Base-by-base conservation (phyloP, 306 rosid species). In the Medicago lupulina region DNA sequence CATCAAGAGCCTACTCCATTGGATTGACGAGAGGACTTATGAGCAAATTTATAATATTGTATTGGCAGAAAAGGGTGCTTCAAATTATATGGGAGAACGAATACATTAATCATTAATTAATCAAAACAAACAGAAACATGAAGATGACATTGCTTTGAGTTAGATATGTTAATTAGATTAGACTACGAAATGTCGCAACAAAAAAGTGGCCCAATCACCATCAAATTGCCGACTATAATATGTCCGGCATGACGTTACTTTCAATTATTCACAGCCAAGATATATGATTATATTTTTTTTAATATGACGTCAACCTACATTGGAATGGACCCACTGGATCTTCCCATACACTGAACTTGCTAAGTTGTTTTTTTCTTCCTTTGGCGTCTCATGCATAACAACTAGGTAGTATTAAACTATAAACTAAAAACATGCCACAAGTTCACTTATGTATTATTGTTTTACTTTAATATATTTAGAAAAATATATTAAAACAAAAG, bases 291-390 rank as follows among this genome's bases (percentile, higher is more conserved):
- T n/a, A 25, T 28, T 28, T 28, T 3, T 28, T 49, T 17, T 44
- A 67, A 44, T 31, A 43, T 54, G 70, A 73, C 57, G 44, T 57
- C 76, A 74, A 43, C 38, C 34, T 53, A 40, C 12, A 36, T 53
- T 17, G 59, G 41, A 7, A 23, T 46, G 86, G 67, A 25, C 76
- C 87, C 82, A 67, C 80, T 8, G 47, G 60, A 80, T 72, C 77
- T 67, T 41, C 58, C 4, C 62, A 67, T 80, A 76, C 87, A 80
- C 47, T 73, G 84, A 84, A 84, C 80, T 41, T 72, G 63, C 70
- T 58, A 67, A 34, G 36, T 39, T 71, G 54, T 41, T 57, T 25
- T 62, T 2, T 2, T 14, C 2, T 17, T 31, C 2, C 4, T 5
- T 23, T 54, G 81, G 25, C 75, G 58, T 83, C 12, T 46, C 15